Conservation (phyloP, 768 basidiomycete species). For the Kockovaella imperatae region DNA sequence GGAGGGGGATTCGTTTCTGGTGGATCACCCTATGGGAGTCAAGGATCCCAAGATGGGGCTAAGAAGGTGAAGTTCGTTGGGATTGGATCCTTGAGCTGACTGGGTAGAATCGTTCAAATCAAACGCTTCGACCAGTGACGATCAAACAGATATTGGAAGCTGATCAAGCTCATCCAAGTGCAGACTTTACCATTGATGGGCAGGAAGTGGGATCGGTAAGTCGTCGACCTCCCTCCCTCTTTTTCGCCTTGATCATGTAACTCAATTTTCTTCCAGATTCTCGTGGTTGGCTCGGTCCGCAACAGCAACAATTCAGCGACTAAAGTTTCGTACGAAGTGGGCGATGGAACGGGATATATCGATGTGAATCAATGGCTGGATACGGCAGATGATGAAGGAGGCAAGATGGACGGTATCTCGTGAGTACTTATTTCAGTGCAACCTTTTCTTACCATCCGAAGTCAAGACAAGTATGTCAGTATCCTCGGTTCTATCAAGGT, state of each 20-base stretch:
- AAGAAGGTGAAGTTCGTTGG: slow-evolving; percentile 16
- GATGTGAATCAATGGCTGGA: slow-evolving; percentile 61
- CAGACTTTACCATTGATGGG: slow-evolving; percentile 78
- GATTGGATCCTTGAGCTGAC: slow-evolving; percentile 2
- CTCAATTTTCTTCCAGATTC: slow-evolving; percentile 50
- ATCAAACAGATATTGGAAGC: slow-evolving; percentile 67
- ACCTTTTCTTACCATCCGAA: not conserved
- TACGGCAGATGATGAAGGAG: slow-evolving; percentile 53
- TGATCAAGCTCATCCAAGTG: slow-evolving; percentile 75
- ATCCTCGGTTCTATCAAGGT: slow-evolving; percentile 73
- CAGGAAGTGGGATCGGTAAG: slow-evolving; percentile 70
- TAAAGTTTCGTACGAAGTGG: slow-evolving; percentile 67
- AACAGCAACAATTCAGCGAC: slow-evolving; percentile 65
- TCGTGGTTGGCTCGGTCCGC: slow-evolving; percentile 65
- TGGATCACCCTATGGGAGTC: slow-evolving; percentile 34
- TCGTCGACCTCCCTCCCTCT: not conserved
- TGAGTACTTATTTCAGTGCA: slow-evolving; percentile 17
- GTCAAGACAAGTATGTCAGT: slow-evolving; percentile 69
- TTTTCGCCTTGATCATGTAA: not conserved
- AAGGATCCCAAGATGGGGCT: slow-evolving; percentile 27
- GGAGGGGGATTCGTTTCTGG: slow-evolving; percentile 27
- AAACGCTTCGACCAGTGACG: slow-evolving; percentile 63
- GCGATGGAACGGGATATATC: slow-evolving; percentile 65
- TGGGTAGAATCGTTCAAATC: slow-evolving; percentile 25
- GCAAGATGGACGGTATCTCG: slow-evolving; percentile 42